These are phyloP conservation scores for Melanomma pulvis-pyrius DNA, from an alignment of 495 filamentous ascomycete genomes.

Conservation along the genomic window DNA sequence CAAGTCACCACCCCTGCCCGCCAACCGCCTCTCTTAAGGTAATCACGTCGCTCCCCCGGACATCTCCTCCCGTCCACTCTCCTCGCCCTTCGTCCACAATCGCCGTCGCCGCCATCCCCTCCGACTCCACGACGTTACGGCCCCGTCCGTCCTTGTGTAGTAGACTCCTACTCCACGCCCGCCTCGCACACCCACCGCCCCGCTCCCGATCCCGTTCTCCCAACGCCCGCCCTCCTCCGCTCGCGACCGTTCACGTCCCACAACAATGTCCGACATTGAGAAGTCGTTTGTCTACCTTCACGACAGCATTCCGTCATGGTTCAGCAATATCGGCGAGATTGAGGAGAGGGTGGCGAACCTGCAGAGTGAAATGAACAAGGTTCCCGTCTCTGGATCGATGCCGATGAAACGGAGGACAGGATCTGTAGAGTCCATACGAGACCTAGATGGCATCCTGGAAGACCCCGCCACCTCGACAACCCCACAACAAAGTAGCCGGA, in stretches of 20 bases:
- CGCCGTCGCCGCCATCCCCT: background rate
- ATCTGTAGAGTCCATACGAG: conserved; percentile 65
- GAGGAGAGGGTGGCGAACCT: conserved; percentile 62
- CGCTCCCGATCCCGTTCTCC: conserved; percentile 11
- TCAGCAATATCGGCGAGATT: conserved; percentile 20
- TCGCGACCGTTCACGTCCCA: background rate
- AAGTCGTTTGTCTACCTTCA: conserved; percentile 35
- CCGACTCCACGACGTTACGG: background rate
- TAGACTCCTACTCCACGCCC: background rate
- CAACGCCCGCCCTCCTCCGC: conserved; percentile 8
- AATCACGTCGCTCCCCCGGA: conserved; percentile 5
- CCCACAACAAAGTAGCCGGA: conserved; percentile 46
- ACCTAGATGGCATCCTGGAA: conserved; percentile 46
- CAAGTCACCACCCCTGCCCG: conserved; percentile 24
- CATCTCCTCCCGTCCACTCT: conserved; percentile 6
- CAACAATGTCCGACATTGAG: conserved; percentile 37
- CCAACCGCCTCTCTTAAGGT: conserved; percentile 26
- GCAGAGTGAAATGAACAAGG: conserved; percentile 65
- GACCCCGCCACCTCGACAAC: conserved; percentile 7
- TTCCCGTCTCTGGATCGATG: conserved; percentile 52
- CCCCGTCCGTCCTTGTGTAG: background rate
- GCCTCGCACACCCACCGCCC: conserved; percentile 18
- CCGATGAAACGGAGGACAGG: conserved; percentile 54
- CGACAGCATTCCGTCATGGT: conserved; percentile 39
- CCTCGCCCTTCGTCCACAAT: conserved; percentile 10